Evolutionary conservation across 306 rosid species (phyloP).

Genomic region (Lathyrus aphaca): DNA sequence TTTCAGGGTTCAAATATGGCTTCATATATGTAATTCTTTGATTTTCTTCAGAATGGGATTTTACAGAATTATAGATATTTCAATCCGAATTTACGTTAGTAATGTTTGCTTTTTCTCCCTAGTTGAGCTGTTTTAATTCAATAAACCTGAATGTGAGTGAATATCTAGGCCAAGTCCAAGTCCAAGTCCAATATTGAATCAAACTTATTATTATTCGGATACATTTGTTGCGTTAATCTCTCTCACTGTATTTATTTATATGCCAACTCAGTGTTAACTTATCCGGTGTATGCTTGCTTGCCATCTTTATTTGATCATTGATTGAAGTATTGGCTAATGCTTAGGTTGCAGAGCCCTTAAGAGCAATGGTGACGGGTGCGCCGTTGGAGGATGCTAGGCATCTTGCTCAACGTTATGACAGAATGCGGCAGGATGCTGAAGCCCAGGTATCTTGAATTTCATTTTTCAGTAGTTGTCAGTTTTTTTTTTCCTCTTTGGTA

Average conservation of each 20-base stretch:
- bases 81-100: background rate
- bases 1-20: constrained; percentile 27
- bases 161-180: constrained; percentile 20
- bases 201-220: background rate
- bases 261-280: constrained; percentile 24
- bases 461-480: background rate
- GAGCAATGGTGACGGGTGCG: constrained; percentile 95
- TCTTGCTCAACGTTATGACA: constrained; percentile 93
- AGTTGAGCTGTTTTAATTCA: constrained; percentile 9
- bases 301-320: constrained; percentile 32
- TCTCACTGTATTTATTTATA: constrained; percentile 5
- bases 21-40: constrained; percentile 19
- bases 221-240: constrained; percentile 3
- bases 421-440: constrained; percentile 96
- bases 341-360: constrained; percentile 91
- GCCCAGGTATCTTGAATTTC: constrained; percentile 69
- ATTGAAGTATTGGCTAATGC: constrained; percentile 39
- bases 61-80: constrained; percentile 17
- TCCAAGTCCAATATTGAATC: constrained; percentile 14
- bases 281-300: constrained; percentile 7
- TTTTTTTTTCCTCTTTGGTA: background rate
- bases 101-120: background rate
- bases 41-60: constrained; percentile 4
- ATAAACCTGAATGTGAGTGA: constrained; percentile 7
- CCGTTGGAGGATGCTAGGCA: constrained; percentile 95